Percentiles rank a stretch among this genome's conserved stretches.
These are phyloP conservation scores for Hypomyces rosellus DNA, from an alignment of 2,329 filamentous ascomycete genomes.

Conservation along the genomic window DNA sequence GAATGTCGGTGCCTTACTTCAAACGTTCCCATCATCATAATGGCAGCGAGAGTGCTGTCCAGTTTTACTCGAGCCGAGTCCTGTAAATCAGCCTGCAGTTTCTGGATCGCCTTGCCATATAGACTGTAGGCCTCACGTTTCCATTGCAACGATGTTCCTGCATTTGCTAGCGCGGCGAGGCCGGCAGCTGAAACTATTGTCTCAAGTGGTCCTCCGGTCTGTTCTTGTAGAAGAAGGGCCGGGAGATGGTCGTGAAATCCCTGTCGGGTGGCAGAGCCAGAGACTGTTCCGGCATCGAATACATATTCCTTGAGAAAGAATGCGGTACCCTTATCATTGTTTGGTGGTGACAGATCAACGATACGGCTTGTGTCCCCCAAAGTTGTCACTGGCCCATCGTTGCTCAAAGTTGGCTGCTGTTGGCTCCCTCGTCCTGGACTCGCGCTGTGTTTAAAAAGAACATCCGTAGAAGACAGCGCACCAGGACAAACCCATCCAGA, in stretches of 20 bases:
- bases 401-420: neutral
- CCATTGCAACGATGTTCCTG: constrained; percentile 13
- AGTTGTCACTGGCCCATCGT: no score
- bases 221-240: constrained; percentile 7
- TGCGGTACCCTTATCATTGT: constrained; percentile 11
- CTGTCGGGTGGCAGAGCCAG: neutral
- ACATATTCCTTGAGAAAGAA: constrained; percentile 19
- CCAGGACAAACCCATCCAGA: constrained; percentile 17
- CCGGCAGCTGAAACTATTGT: constrained; percentile 15
- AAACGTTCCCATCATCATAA: constrained; percentile 18
- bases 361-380: neutral
- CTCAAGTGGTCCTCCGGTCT: constrained; percentile 12
- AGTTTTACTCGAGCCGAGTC: constrained; percentile 12
- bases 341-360: constrained; percentile 10
- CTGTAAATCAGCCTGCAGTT: constrained; percentile 10
- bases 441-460: constrained; percentile 14
- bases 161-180: constrained; percentile 17
- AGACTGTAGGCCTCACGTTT: constrained; percentile 13
- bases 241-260: constrained; percentile 17
- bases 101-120: constrained; percentile 14
- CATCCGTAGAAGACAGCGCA: neutral
- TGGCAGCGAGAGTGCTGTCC: constrained; percentile 16
- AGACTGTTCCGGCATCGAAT: neutral
- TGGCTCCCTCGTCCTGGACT: neutral
- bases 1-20: constrained; percentile 9